A percentile compares a stretch with the other conserved stretches of the same genome.
These are phyloP conservation scores for Oropetium thomaeum DNA, from an alignment of 176 grass and related monocot genomes.

Conservation along the genomic window DNA sequence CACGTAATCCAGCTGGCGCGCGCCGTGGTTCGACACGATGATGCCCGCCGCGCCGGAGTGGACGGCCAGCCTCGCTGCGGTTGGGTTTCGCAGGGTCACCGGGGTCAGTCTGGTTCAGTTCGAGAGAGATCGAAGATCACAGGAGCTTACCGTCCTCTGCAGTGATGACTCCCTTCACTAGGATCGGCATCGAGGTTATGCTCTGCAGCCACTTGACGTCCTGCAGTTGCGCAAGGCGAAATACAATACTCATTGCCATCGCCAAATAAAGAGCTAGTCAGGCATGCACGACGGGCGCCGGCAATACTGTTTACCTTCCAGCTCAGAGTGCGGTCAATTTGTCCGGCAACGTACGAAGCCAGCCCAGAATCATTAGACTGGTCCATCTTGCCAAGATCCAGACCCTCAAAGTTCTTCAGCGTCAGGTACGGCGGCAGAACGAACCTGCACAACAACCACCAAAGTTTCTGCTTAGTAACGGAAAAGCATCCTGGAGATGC, in stretches of 20 bases:
- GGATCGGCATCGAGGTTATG: slow-evolving; percentile 82
- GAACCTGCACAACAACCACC: slow-evolving; percentile 43
- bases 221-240: slow-evolving; percentile 28
- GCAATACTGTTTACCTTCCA: slow-evolving; percentile 71
- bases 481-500: neutral
- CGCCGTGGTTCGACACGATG: slow-evolving; percentile 91
- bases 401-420: slow-evolving; percentile 79
- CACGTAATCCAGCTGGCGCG: slow-evolving; percentile 87
- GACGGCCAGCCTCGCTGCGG: slow-evolving; percentile 69
- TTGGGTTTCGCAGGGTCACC: neutral
- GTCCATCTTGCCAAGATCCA: slow-evolving; percentile 85
- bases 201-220: slow-evolving; percentile 96
- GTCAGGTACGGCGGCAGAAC: slow-evolving; percentile 66
- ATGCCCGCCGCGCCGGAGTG: slow-evolving; percentile 83
- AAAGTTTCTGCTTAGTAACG: neutral
- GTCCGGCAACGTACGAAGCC: slow-evolving; percentile 78
- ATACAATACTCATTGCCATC: neutral
- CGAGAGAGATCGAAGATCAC: too few species aligned
- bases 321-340: slow-evolving; percentile 77
- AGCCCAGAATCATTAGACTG: slow-evolving; percentile 69
- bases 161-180: slow-evolving; percentile 86
- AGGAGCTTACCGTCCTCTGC: slow-evolving; percentile 66
- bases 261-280: too few species aligned
- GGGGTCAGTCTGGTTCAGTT: neutral
- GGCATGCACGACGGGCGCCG: neutral